These are phyloP conservation scores for Mortierella polycephala DNA, from an alignment of 371 early-diverging fungal species.

Conservation along the genomic window DNA sequence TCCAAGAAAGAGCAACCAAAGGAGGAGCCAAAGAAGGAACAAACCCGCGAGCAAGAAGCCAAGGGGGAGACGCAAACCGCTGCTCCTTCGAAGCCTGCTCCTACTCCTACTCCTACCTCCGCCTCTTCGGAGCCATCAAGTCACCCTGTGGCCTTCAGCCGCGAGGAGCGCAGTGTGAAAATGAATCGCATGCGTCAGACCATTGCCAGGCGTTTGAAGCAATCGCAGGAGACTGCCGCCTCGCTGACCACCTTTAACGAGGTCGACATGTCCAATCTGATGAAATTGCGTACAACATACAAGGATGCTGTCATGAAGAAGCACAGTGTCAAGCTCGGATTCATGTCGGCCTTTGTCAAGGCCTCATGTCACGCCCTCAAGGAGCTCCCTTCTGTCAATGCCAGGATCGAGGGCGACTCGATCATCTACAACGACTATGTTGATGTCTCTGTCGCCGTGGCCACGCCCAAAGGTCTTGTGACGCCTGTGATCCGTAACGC, in stretches of 20 bases:
- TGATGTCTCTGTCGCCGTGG: constrained; percentile 96
- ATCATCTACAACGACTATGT: constrained; percentile 94
- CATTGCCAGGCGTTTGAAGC: constrained; percentile 95
- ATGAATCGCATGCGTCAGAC: constrained; percentile 97
- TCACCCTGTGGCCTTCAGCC: constrained; percentile 49
- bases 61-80: background rate
- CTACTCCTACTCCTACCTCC: background rate
- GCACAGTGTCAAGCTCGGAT: constrained; percentile 96
- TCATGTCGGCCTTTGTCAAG: constrained; percentile 97
- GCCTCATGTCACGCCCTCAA: constrained; percentile 86
- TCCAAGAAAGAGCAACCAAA: constrained; percentile 56
- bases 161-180: constrained; percentile 83
- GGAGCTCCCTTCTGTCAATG: constrained; percentile 94
- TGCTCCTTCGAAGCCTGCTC: constrained; percentile 48
- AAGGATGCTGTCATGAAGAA: constrained; percentile 95
- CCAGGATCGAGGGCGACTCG: constrained; percentile 87
- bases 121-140: constrained; percentile 19
- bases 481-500: constrained; percentile 96
- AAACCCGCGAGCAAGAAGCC: constrained; percentile 2
- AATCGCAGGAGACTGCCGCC: constrained; percentile 96
- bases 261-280: constrained; percentile 95
- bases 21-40: constrained; percentile 21
- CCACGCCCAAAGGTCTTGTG: constrained; percentile 98
- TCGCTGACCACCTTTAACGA: constrained; percentile 98
- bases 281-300: constrained; percentile 89